Evolutionary conservation across 1,139 yeast species (phyloP).

Genomic region (Pichia sp.): DNA sequence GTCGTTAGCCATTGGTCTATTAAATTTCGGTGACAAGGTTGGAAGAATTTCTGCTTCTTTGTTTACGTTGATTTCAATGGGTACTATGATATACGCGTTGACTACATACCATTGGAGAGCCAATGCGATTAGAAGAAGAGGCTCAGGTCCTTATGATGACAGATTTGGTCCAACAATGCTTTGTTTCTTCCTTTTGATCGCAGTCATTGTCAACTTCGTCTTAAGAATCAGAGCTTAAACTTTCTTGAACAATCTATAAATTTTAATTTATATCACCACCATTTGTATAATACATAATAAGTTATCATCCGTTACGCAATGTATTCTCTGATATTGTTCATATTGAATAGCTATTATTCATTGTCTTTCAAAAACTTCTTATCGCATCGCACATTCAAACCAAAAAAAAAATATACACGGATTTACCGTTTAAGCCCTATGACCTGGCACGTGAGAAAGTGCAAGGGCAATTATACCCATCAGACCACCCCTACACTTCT

Average conservation of each 20-base stretch:
- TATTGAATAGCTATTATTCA: no score
- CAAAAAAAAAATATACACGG: no score
- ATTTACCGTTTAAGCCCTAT: no score
- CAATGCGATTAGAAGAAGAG: constrained; percentile 93
- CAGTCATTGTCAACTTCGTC: constrained; percentile 86
- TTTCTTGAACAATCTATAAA: neutral
- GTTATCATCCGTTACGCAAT: no score
- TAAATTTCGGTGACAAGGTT: constrained; percentile 90
- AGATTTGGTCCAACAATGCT: constrained; percentile 98
- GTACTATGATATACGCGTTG: constrained; percentile 92
- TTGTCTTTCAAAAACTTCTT: no score
- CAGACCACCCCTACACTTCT: no score
- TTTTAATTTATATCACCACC: no score
- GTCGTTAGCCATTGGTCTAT: constrained; percentile 89
- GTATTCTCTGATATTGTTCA: no score
- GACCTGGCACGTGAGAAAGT: no score
- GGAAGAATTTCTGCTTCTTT: constrained; percentile 92
- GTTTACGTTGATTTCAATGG: constrained; percentile 93
- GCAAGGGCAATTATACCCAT: no score
- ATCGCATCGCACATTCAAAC: no score
- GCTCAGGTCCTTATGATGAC: constrained; percentile 97
- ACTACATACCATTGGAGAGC: constrained; percentile 99
- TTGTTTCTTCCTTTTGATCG: constrained; percentile 84
- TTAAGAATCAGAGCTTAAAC: constrained; percentile 58
- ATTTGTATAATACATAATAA: no score